Conservation (phyloP, 2,329 filamentous ascomycete genomes). For the Aspergillus pseudoglaucus region DNA sequence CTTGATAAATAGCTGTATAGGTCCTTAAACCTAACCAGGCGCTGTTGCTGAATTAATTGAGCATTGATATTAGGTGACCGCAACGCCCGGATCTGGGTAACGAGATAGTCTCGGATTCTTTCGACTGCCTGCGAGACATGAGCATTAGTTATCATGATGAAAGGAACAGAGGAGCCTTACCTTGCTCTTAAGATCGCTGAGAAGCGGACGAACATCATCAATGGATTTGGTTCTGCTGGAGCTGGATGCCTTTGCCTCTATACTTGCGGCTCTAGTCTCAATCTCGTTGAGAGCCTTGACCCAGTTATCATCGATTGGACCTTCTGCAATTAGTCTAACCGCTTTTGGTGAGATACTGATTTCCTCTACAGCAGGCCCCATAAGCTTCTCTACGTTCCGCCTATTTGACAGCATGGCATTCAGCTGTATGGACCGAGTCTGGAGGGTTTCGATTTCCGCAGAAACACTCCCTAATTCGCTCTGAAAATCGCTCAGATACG, state of each 20-base stretch:
- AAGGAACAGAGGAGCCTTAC: conserved; percentile 34
- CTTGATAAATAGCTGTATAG: conserved; percentile 77
- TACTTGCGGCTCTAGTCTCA: conserved; percentile 66
- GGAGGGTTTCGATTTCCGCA: conserved; percentile 88
- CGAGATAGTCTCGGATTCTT: conserved; percentile 87
- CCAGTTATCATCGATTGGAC: conserved; percentile 85
- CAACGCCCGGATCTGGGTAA: conserved; percentile 87
- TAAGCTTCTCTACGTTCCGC: conserved; percentile 76
- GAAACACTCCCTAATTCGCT: conserved; percentile 88
- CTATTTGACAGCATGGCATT: conserved; percentile 84
- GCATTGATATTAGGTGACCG: conserved; percentile 95
- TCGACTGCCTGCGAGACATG: conserved; percentile 62
- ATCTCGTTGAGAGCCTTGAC: conserved; percentile 75
- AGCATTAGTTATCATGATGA: conserved; percentile 2
- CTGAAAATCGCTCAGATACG: conserved; percentile 85
- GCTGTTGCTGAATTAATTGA: conserved; percentile 91
- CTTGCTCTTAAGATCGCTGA: conserved; percentile 78
- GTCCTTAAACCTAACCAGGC: conserved; percentile 81
- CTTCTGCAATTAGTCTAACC: conserved; percentile 79
- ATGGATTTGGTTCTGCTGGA: conserved; percentile 65
- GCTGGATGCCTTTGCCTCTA: conserved; percentile 61
- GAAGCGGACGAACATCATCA: conserved; percentile 74
- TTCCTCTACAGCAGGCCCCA: conserved; percentile 86
- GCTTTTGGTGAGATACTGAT: conserved; percentile 79
- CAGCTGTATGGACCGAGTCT: conserved; percentile 74